Evolutionary conservation across 306 rosid species (phyloP).

Genomic region (Cyclanthera cordifolia): DNA sequence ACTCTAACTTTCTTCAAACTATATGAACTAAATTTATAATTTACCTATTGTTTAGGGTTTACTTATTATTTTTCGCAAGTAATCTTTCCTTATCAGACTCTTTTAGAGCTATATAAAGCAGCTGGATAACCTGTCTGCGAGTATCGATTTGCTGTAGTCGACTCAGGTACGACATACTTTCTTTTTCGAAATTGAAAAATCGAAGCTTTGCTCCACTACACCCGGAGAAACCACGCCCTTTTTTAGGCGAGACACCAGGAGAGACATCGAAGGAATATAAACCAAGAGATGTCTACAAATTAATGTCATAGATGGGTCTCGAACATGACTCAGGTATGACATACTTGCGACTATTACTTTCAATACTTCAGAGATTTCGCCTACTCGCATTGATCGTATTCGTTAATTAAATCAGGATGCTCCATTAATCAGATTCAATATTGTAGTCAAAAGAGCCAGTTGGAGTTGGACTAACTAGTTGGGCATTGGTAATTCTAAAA

Average conservation of each 20-base stretch:
- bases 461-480: constrained; percentile 9
- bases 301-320: too few relatives aligned
- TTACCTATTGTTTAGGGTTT: too few relatives aligned
- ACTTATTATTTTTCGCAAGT: not conserved
- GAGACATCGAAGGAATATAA: too few relatives aligned
- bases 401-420: constrained; percentile 15
- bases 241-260: too few relatives aligned
- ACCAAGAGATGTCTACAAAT: too few relatives aligned
- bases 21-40: too few relatives aligned
- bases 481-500: not conserved
- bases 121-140: constrained; percentile 3
- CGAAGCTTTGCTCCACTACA: too few relatives aligned
- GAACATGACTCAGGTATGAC: not conserved
- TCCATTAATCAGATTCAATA: not conserved
- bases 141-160: not conserved
- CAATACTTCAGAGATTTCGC: not conserved
- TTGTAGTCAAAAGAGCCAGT: constrained; percentile 6
- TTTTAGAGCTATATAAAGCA: not conserved
- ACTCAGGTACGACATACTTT: not conserved
- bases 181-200: too few relatives aligned
- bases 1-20: too few relatives aligned
- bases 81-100: constrained; percentile 1
- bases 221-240: too few relatives aligned
- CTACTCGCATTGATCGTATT: constrained; percentile 3
- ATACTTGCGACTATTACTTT: not conserved